phyloP scores from a whole-genome alignment of 1,139 yeast species.

The Pichia sp. region DNA sequence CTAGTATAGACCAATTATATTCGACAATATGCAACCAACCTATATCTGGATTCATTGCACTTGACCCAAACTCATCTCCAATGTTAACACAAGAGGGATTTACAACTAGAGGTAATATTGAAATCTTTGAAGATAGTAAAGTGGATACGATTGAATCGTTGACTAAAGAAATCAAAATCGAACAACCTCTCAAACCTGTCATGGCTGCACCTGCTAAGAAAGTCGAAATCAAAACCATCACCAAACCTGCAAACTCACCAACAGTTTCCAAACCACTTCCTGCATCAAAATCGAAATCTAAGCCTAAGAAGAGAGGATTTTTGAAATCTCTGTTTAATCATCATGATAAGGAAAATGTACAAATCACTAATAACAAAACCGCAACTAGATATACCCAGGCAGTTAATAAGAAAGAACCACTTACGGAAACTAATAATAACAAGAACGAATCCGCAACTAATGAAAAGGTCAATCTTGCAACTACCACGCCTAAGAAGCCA shows the following conservation, averaged over 20 bases:
- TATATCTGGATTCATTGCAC: slow-evolving; percentile 31
- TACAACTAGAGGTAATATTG: slow-evolving; percentile 48
- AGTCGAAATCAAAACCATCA: neutral
- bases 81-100: slow-evolving; percentile 38
- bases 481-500: neutral
- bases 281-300: neutral
- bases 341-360: slow-evolving; percentile 2
- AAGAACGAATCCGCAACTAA: neutral
- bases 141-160: slow-evolving; percentile 54
- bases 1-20: slow-evolving; percentile 27
- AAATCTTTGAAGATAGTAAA: slow-evolving; percentile 46
- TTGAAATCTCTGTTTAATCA: slow-evolving; percentile 14
- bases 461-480: neutral
- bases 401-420: neutral
- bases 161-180: slow-evolving; percentile 37
- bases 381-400: neutral
- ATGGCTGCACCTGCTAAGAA: neutral
- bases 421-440: neutral
- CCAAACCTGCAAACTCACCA: neutral
- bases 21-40: slow-evolving; percentile 31
- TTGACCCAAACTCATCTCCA: slow-evolving; percentile 13
- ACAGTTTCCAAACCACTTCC: neutral
- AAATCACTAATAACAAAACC: too few species aligned
- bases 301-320: slow-evolving; percentile 14
- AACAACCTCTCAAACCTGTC: slow-evolving; percentile 48